These are phyloP conservation scores for Cordia subcordata DNA, from an alignment of 257 asterid genomes.

Conservation along the genomic window DNA sequence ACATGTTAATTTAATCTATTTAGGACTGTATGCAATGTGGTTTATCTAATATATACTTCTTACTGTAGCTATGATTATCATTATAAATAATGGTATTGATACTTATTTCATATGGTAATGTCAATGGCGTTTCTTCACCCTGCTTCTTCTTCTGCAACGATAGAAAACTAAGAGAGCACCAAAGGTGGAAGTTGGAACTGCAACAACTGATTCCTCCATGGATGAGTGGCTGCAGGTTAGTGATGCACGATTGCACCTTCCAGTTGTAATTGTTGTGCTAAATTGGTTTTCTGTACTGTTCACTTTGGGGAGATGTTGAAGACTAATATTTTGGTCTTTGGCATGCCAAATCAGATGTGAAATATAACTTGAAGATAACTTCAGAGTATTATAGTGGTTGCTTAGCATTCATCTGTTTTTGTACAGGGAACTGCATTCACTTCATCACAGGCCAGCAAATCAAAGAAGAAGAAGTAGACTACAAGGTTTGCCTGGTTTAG, in stretches of 20 bases:
- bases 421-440: constrained; percentile 82
- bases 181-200: constrained; percentile 97
- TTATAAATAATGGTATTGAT: no score
- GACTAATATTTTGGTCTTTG: no score
- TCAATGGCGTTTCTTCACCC: not conserved
- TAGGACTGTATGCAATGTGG: no score
- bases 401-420: not conserved
- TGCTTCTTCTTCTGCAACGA: constrained; percentile 3
- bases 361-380: not conserved
- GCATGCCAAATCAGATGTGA: no score
- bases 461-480: constrained; percentile 87
- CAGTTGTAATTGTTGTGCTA: not conserved
- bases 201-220: constrained; percentile 75
- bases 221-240: constrained; percentile 98
- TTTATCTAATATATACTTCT: no score
- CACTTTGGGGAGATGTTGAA: no score
- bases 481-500: constrained; percentile 14
- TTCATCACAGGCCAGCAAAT: constrained; percentile 58
- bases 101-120: not conserved
- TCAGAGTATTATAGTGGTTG: not conserved
- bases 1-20: no score
- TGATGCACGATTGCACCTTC: not conserved
- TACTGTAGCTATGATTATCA: no score
- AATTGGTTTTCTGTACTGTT: not conserved
- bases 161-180: constrained; percentile 91